Percentiles rank a stretch among this genome's conserved stretches.
Evolutionary conservation across 2,329 filamentous ascomycete species (phyloP).

Genomic region (Lecanicillium sp.): DNA sequence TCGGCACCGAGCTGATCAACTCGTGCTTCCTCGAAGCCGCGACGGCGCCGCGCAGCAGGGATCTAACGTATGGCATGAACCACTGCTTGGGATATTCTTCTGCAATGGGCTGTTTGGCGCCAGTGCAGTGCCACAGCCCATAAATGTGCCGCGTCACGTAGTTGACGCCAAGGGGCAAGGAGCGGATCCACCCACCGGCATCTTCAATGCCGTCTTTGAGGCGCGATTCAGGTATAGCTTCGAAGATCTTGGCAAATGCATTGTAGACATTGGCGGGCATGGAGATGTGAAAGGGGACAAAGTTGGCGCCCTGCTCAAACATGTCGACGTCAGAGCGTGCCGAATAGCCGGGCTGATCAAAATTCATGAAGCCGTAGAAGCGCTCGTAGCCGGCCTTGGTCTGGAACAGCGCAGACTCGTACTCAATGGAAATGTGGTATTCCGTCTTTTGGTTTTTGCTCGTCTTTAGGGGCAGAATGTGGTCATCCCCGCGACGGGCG

Average conservation of each 20-base stretch:
- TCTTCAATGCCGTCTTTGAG: constrained; percentile 9
- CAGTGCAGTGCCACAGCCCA: constrained; percentile 17
- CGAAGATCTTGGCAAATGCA: constrained; percentile 21
- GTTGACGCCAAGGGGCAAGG: constrained; percentile 22
- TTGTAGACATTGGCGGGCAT: constrained; percentile 23
- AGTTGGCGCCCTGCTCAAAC: constrained; percentile 15
- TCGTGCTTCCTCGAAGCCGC: constrained; percentile 6
- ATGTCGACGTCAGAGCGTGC: constrained; percentile 16
- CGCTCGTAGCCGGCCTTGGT: constrained; percentile 26
- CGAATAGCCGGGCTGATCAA: constrained; percentile 17
- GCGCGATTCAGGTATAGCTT: constrained; percentile 19
- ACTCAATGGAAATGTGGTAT: constrained; percentile 30
- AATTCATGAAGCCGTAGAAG: constrained; percentile 25
- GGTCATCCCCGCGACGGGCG: constrained; percentile 9
- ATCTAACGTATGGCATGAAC: constrained; percentile 12
- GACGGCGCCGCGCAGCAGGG: constrained; percentile 7
- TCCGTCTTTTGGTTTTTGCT: constrained; percentile 13
- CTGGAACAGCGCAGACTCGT: constrained; percentile 31
- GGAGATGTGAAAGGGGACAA: constrained; percentile 20
- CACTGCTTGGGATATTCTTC: constrained; percentile 13
- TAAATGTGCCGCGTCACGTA: constrained; percentile 14
- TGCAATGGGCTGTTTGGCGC: constrained; percentile 14
- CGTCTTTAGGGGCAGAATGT: background rate
- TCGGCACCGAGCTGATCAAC: background rate
- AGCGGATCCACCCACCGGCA: constrained; percentile 21